A percentile compares a stretch with the other conserved stretches of the same genome.
Conservation (phyloP, 768 basidiomycete genomes). For the Nidula microcarpa region DNA sequence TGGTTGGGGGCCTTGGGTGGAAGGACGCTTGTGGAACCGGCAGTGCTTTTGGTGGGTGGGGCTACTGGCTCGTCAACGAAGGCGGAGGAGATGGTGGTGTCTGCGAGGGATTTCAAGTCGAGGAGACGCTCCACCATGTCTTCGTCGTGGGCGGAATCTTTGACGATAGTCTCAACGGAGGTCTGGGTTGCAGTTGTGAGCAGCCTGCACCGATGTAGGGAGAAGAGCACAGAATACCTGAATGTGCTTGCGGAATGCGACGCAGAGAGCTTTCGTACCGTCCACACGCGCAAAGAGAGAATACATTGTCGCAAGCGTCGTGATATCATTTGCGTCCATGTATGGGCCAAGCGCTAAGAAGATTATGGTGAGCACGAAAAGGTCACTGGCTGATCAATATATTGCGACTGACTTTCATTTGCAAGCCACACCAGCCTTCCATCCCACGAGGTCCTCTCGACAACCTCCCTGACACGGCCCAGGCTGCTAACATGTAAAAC, state of each 20-base stretch:
- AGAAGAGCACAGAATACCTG: constrained; percentile 34
- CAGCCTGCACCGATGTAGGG: neutral
- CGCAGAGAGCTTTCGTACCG: constrained; percentile 48
- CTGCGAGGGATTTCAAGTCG: constrained; percentile 58
- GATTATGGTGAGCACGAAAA: neutral
- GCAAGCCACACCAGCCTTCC: constrained; percentile 36
- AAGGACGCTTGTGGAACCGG: constrained; percentile 24
- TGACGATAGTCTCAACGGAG: constrained; percentile 62
- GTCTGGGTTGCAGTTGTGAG: constrained; percentile 28
- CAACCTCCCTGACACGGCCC: constrained; percentile 45
- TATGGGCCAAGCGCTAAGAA: constrained; percentile 45
- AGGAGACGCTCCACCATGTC: constrained; percentile 76
- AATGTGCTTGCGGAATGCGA: constrained; percentile 60
- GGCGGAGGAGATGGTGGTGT: constrained; percentile 42
- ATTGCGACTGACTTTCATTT: constrained; percentile 19
- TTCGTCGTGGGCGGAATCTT: constrained; percentile 59
- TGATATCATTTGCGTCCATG: constrained; percentile 42
- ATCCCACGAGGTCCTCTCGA: constrained; percentile 49
- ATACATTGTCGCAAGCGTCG: constrained; percentile 52
- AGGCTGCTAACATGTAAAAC: constrained; percentile 51
- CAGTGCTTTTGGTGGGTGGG: constrained; percentile 4
- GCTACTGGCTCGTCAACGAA: constrained; percentile 43
- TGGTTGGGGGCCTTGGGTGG: constrained; percentile 38
- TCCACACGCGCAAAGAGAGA: constrained; percentile 56
- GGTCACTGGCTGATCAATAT: neutral